Percentiles rank a stretch among this genome's conserved stretches.
Conservation (phyloP, 1,139 yeast species). For the Scheffersomyces insectosa region DNA sequence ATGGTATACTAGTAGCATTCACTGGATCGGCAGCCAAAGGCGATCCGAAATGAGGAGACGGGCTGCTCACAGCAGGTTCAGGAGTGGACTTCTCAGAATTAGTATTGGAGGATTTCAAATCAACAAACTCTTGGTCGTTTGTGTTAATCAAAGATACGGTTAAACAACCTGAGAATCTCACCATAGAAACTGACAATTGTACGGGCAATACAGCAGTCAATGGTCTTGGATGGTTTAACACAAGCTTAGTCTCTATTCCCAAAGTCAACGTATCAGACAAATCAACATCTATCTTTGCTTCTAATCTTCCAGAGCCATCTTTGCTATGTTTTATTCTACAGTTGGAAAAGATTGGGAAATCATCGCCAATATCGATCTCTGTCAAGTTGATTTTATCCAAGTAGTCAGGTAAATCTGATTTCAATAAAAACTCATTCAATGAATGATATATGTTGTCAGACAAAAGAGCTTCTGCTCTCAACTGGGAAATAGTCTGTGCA, state of each 20-base stretch:
- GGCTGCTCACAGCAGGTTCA: constrained; percentile 7
- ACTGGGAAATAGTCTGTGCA: constrained; percentile 87
- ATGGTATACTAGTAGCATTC: neutral
- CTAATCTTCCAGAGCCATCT: constrained; percentile 58
- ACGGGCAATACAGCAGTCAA: constrained; percentile 85
- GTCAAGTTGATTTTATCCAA: constrained; percentile 77
- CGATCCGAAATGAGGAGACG: constrained; percentile 8
- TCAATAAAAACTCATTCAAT: constrained; percentile 55
- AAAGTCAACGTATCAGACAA: constrained; percentile 85
- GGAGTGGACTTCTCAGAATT: constrained; percentile 10
- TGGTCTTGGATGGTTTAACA: constrained; percentile 84
- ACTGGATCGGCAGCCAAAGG: constrained; percentile 1
- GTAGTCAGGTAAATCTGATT: constrained; percentile 70
- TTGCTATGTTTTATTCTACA: constrained; percentile 72
- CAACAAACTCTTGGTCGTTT: constrained; percentile 36
- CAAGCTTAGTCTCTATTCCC: constrained; percentile 81
- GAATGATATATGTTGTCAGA: constrained; percentile 84
- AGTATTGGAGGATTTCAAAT: neutral
- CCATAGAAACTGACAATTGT: constrained; percentile 80
- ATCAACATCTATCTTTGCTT: constrained; percentile 93
- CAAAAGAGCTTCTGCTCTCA: constrained; percentile 80
- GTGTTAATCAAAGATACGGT: constrained; percentile 73
- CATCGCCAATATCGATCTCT: constrained; percentile 92
- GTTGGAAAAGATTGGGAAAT: constrained; percentile 91
- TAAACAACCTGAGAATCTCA: constrained; percentile 89